Percentiles rank a stretch among this genome's conserved stretches.
Evolutionary conservation across 2,329 filamentous ascomycete species (phyloP).

Genomic region (Aureobasidium sp.): DNA sequence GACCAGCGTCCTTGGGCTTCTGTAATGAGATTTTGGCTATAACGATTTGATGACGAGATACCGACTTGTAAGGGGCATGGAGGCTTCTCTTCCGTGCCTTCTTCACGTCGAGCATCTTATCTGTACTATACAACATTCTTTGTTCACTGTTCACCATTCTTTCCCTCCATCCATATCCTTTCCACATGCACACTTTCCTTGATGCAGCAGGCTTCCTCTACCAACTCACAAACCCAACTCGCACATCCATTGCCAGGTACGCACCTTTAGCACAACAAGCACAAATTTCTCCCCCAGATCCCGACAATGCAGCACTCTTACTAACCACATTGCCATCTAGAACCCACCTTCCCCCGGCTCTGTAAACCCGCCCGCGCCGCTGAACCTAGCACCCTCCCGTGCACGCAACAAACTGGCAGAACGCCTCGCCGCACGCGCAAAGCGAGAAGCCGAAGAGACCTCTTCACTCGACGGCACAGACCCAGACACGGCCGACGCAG

Average conservation of each 20-base stretch:
- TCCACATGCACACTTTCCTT: neutral
- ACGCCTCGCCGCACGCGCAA: constrained; percentile 55
- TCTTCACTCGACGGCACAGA: constrained; percentile 20
- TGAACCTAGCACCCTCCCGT: constrained; percentile 80
- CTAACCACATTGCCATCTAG: neutral
- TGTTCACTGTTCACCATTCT: neutral
- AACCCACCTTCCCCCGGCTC: constrained; percentile 8
- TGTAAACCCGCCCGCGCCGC: constrained; percentile 47
- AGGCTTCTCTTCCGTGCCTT: neutral
- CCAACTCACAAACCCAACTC: neutral
- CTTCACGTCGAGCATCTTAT: neutral
- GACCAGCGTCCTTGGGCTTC: neutral
- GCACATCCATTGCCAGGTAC: constrained; percentile 1
- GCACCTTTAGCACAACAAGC: neutral
- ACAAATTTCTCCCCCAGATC: neutral
- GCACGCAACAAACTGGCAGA: constrained; percentile 87
- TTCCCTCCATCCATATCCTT: neutral
- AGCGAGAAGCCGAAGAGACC: constrained; percentile 21
- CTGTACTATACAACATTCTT: constrained; percentile 15
- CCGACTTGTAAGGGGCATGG: neutral
- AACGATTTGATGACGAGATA: constrained; percentile 12
- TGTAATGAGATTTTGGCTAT: constrained; percentile 13
- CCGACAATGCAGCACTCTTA: neutral
- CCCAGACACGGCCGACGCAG: constrained; percentile 27
- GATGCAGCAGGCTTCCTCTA: neutral